phyloP scores from a whole-genome alignment of 1,284 basidiomycete species.

The Sporisorium sorghi region DNA sequence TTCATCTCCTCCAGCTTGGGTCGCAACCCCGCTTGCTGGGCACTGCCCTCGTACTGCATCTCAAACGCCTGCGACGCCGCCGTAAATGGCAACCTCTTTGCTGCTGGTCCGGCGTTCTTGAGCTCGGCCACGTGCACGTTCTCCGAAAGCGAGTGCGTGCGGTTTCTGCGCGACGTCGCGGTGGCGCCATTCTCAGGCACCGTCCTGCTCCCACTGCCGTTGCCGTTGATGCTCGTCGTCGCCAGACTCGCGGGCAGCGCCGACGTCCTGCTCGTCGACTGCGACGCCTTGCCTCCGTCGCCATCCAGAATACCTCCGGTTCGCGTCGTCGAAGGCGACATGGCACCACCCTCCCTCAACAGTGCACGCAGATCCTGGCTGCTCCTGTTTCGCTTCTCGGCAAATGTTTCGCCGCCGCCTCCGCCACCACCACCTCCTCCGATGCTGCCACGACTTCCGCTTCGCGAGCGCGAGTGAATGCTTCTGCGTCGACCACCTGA shows the following conservation, averaged over 20 bases:
- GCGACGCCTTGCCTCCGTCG: slow-evolving; percentile 15
- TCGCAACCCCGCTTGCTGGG: slow-evolving; percentile 27
- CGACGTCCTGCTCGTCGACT: slow-evolving; percentile 27
- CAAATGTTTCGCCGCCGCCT: slow-evolving; percentile 54
- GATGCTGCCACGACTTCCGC: slow-evolving; percentile 48
- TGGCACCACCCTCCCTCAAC: slow-evolving; percentile 54
- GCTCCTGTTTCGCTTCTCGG: slow-evolving; percentile 61
- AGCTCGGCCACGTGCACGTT: slow-evolving; percentile 49
- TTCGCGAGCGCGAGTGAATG: slow-evolving; percentile 54
- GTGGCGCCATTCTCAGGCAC: slow-evolving; percentile 1
- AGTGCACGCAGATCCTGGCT: slow-evolving; percentile 58
- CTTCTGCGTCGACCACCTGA: slow-evolving; percentile 37
- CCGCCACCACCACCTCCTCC: slow-evolving; percentile 37
- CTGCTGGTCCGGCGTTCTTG: slow-evolving; percentile 44
- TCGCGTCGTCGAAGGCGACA: slow-evolving; percentile 46
- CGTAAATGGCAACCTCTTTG: slow-evolving; percentile 46
- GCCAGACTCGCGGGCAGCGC: slow-evolving; percentile 34
- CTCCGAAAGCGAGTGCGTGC: slow-evolving; percentile 54
- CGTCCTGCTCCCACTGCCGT: slow-evolving; percentile 13
- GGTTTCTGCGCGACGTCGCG: slow-evolving; percentile 34
- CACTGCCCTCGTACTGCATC: slow-evolving; percentile 40
- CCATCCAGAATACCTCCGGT: slow-evolving; percentile 25
- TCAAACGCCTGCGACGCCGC: slow-evolving; percentile 52
- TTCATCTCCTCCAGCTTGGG: slow-evolving; percentile 51
- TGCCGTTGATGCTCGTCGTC: slow-evolving; percentile 28